These are phyloP conservation scores for Tylopilus subfusipes DNA, from an alignment of 768 basidiomycete species.

Conservation along the genomic window DNA sequence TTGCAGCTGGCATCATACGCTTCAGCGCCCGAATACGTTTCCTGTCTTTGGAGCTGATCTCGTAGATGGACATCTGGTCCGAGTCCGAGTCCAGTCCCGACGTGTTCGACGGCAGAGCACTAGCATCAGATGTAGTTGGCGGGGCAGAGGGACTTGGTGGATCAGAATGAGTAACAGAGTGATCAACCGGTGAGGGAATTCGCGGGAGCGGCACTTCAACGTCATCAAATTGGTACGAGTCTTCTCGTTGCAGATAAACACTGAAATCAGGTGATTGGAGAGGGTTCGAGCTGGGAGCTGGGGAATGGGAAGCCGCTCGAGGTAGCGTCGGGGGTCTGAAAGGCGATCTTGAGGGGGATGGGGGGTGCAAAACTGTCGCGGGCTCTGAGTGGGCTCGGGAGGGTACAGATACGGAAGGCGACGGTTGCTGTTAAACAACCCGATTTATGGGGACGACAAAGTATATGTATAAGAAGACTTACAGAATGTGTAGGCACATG, in stretches of 20 bases:
- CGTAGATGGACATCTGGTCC: conserved; percentile 8
- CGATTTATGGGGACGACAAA: background rate
- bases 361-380: conserved; percentile 1
- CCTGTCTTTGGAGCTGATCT: conserved; percentile 31
- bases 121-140: conserved; percentile 17
- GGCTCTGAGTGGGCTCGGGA: conserved; percentile 13
- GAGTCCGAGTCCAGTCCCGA: conserved; percentile 20
- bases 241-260: conserved; percentile 15
- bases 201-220: background rate
- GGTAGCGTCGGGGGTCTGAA: background rate
- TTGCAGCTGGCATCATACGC: conserved; percentile 54
- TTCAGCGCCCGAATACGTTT: conserved; percentile 38
- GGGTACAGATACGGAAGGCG: conserved; percentile 1
- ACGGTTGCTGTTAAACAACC: conserved; percentile 5
- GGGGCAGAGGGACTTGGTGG: conserved; percentile 17
- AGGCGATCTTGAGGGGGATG: conserved; percentile 6
- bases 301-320: conserved; percentile 13
- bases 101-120: conserved; percentile 14
- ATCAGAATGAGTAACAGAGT: background rate
- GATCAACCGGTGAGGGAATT: conserved; percentile 5
- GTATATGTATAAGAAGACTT: conserved; percentile 1
- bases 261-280: conserved; percentile 12
- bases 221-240: conserved; percentile 11
- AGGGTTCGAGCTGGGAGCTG: background rate
- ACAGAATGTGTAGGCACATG: conserved; percentile 6